These are phyloP conservation scores for Blastomyces emzantsi DNA, from an alignment of 2,329 filamentous ascomycete genomes.

Conservation along the genomic window DNA sequence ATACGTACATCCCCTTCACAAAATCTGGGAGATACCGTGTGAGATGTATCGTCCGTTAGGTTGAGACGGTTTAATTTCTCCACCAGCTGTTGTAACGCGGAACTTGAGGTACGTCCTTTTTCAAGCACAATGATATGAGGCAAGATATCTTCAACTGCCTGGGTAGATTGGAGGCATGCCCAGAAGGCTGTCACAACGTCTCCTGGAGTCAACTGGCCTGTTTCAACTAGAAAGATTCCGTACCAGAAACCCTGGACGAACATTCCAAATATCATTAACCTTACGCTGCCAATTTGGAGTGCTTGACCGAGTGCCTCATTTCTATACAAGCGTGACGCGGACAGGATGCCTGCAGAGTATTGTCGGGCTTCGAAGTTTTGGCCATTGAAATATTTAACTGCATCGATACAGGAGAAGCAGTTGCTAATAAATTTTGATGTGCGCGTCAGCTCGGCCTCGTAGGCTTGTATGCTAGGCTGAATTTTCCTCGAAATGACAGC, in stretches of 20 bases:
- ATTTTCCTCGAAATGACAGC: slow-evolving; percentile 52
- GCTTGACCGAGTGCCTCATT: slow-evolving; percentile 61
- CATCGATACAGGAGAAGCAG: slow-evolving; percentile 65
- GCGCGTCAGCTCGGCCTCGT: slow-evolving; percentile 57
- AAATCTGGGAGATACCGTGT: slow-evolving; percentile 24
- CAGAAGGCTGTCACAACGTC: slow-evolving; percentile 79
- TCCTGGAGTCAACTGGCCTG: slow-evolving; percentile 51
- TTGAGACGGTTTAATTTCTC: slow-evolving; percentile 19
- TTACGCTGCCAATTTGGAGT: slow-evolving; percentile 62
- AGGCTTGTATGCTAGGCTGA: slow-evolving; percentile 56
- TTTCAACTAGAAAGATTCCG: slow-evolving; percentile 59
- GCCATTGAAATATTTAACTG: slow-evolving; percentile 79
- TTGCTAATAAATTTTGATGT: slow-evolving; percentile 65
- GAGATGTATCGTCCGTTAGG: slow-evolving; percentile 23
- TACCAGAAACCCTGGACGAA: slow-evolving; percentile 92
- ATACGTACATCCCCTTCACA: slow-evolving; percentile 63
- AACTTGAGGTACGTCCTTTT: slow-evolving; percentile 68
- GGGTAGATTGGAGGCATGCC: slow-evolving; percentile 64
- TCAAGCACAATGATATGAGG: slow-evolving; percentile 69
- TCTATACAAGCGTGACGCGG: slow-evolving; percentile 55
- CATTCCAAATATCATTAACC: slow-evolving; percentile 64
- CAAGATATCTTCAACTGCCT: slow-evolving; percentile 63
- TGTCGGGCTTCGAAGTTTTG: slow-evolving; percentile 58
- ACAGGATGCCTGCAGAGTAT: slow-evolving; percentile 51
- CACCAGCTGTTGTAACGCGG: slow-evolving; percentile 48